These are phyloP conservation scores for Mycena albidolilacea DNA, from an alignment of 768 basidiomycete genomes.

Conservation along the genomic window DNA sequence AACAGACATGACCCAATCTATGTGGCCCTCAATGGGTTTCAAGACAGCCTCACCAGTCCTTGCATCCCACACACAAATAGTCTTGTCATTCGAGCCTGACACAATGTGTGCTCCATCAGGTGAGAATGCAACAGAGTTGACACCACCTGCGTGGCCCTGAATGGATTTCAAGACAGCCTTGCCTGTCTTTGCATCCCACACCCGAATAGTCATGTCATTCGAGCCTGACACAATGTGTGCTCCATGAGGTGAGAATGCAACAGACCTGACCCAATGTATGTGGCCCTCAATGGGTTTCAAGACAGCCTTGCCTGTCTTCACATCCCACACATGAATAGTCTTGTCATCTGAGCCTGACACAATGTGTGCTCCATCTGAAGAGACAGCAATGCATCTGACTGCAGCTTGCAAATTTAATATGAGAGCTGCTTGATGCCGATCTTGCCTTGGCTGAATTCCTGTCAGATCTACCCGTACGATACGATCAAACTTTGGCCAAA, in stretches of 20 bases:
- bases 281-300: background rate
- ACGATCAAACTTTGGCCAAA: constrained; percentile 1
- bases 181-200: too few species aligned
- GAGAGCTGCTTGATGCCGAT: background rate
- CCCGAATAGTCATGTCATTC: too few species aligned
- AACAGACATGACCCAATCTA: background rate
- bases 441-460: background rate
- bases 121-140: too few species aligned
- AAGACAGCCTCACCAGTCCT: background rate
- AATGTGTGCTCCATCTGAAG: background rate
- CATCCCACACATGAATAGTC: background rate
- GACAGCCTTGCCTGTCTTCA: background rate
- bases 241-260: too few species aligned
- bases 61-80: background rate
- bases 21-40: background rate
- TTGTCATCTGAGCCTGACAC: background rate
- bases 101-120: too few species aligned
- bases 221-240: too few species aligned
- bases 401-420: background rate
- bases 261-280: too few species aligned
- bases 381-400: background rate
- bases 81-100: background rate
- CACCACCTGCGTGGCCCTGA: too few species aligned
- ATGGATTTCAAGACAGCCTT: too few species aligned
- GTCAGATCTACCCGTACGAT: background rate